These are phyloP conservation scores for Didymosphaeria variabile DNA, from an alignment of 2,329 filamentous ascomycete species.

Conservation along the genomic window DNA sequence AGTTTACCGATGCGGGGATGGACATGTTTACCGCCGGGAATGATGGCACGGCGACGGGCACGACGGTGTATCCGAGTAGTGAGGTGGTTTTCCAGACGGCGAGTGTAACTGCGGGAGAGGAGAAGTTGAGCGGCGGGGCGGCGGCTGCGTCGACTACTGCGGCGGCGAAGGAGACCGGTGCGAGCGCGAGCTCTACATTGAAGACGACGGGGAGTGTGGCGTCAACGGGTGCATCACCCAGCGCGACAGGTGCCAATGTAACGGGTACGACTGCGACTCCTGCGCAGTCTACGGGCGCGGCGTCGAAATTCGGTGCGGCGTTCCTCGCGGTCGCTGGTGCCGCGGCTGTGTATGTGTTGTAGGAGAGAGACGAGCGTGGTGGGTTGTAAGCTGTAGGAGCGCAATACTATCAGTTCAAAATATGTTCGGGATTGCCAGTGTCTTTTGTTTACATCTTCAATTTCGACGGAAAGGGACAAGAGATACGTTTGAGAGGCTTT, in stretches of 20 bases:
- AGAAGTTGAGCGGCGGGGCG: conserved; percentile 27
- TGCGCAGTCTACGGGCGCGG: conserved; percentile 32
- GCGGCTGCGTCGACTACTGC: conserved; percentile 18
- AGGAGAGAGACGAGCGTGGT: background rate
- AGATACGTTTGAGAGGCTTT: no score
- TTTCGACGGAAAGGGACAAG: no score
- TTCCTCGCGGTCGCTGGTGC: conserved; percentile 34
- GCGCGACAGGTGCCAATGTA: conserved; percentile 13
- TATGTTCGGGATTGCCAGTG: no score
- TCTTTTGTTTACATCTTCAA: no score
- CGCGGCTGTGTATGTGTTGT: conserved; percentile 32
- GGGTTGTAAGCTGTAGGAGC: background rate
- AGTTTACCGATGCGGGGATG: conserved; percentile 15
- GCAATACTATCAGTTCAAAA: background rate
- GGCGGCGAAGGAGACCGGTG: conserved; percentile 10
- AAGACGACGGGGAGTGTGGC: conserved; percentile 8
- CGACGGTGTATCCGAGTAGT: conserved; percentile 26
- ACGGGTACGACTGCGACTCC: conserved; percentile 20
- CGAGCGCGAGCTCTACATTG: conserved; percentile 17
- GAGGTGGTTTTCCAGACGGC: conserved; percentile 34
- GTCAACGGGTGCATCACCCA: conserved; percentile 18
- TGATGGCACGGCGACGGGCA: conserved; percentile 21
- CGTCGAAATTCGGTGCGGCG: conserved; percentile 28
- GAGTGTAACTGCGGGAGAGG: conserved; percentile 33
- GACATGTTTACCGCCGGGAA: conserved; percentile 24